phyloP scores from a whole-genome alignment of 371 early-diverging fungal genomes.

The Circinella umbellata region DNA sequence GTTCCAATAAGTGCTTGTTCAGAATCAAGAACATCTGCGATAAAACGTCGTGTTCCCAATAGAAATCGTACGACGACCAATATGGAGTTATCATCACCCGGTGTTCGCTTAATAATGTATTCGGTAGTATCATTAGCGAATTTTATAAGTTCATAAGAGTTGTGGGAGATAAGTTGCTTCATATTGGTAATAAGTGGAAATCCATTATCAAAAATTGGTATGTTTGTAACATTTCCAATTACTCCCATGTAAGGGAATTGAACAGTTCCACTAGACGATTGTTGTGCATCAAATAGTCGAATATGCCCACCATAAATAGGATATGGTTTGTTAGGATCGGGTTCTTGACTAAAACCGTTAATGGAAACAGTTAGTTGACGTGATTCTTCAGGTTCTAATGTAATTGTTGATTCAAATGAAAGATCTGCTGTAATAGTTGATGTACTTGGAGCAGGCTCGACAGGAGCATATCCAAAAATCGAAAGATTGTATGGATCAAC shows the following conservation, averaged over 20 bases:
- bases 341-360: not conserved
- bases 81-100: not conserved
- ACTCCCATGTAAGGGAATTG: constrained; percentile 64
- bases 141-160: not conserved
- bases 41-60: constrained; percentile 17
- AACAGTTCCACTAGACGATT: constrained; percentile 18
- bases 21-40: constrained; percentile 12
- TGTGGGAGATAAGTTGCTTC: not conserved
- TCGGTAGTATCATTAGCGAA: not conserved
- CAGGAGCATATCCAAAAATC: constrained; percentile 27
- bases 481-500: constrained; percentile 44
- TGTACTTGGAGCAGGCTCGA: constrained; percentile 30
- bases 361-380: constrained; percentile 21
- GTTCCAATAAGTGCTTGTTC: constrained; percentile 7
- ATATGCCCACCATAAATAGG: constrained; percentile 52
- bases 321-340: constrained; percentile 13
- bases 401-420: constrained; percentile 26
- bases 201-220: constrained; percentile 51
- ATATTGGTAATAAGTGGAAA: constrained; percentile 26
- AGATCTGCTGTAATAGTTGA: constrained; percentile 34
- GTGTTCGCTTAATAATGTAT: constrained; percentile 1
- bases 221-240: constrained; percentile 47
- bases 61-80: constrained; percentile 12
- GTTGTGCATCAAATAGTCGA: constrained; percentile 18
- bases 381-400: constrained; percentile 48